phyloP scores from a whole-genome alignment of 2,329 filamentous ascomycete species.

The Macrophomina phaseolina region DNA sequence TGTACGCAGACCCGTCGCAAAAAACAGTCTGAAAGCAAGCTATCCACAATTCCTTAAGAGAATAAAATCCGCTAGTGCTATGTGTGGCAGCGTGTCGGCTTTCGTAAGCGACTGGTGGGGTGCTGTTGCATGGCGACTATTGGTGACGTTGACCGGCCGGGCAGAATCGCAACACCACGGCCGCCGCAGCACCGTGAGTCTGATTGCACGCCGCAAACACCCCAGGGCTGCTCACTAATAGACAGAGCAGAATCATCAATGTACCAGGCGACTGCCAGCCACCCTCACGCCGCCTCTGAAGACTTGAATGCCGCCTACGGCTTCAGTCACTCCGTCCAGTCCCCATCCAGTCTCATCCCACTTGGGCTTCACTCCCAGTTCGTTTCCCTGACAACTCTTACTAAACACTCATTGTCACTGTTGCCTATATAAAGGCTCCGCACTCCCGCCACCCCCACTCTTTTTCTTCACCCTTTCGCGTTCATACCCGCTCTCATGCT shows the following conservation, averaged over 20 bases:
- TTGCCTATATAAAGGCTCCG: not conserved
- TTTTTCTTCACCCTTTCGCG: constrained; percentile 4
- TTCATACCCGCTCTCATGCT: not conserved
- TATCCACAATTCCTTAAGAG: too few relatives aligned
- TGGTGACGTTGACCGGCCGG: not conserved
- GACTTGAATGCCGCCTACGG: not conserved
- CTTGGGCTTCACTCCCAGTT: not conserved
- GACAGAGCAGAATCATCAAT: not conserved
- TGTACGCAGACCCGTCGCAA: too few relatives aligned
- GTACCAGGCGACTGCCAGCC: not conserved
- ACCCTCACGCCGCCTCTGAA: not conserved
- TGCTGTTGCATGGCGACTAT: not conserved
- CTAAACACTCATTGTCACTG: not conserved
- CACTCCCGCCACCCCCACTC: not conserved
- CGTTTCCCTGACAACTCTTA: not conserved
- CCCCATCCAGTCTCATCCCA: not conserved
- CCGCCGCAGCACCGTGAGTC: not conserved
- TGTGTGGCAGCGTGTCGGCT: not conserved
- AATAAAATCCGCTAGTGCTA: too few relatives aligned
- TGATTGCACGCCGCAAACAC: not conserved
- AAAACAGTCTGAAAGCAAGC: too few relatives aligned
- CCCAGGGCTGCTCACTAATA: not conserved
- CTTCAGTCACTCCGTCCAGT: not conserved
- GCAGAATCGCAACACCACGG: constrained; percentile 20
- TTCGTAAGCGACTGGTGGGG: not conserved